These are phyloP conservation scores for Fraxinus greggii DNA, from an alignment of 305 asterid species.

Conservation along the genomic window DNA sequence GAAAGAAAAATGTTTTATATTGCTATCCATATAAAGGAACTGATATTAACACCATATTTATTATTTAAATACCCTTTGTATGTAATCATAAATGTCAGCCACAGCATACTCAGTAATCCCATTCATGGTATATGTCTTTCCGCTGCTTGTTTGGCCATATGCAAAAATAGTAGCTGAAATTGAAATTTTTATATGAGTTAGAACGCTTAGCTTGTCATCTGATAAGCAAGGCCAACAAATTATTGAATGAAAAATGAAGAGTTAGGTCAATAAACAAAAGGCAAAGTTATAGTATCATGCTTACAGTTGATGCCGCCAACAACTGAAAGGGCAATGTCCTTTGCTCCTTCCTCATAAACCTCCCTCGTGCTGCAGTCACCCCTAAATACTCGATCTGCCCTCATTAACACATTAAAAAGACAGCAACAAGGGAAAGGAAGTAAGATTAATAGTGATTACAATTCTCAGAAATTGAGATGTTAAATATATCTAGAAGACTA, in stretches of 20 bases:
- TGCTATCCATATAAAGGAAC: conserved; percentile 16
- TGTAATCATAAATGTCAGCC: conserved; percentile 79
- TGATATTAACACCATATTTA: conserved; percentile 11
- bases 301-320: conserved; percentile 86
- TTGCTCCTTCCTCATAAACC: conserved; percentile 75
- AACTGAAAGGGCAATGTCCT: conserved; percentile 83
- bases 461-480: not conserved
- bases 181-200: conserved; percentile 23
- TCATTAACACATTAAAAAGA: conserved; percentile 23
- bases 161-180: conserved; percentile 86
- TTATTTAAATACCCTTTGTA: conserved; percentile 54
- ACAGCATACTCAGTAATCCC: conserved; percentile 93
- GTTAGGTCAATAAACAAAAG: conserved; percentile 2
- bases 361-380: conserved; percentile 79
- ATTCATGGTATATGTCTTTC: conserved; percentile 95
- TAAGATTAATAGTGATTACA: not conserved
- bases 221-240: conserved; percentile 13
- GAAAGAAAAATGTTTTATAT: conserved; percentile 12
- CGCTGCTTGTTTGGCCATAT: conserved; percentile 96
- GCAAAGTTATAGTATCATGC: conserved; percentile 31
- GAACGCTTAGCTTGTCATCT: conserved; percentile 12
- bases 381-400: conserved; percentile 75
- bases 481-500: not conserved
- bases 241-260: not conserved
- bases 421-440: not conserved